Evolutionary conservation across 148 eudicot genomes (phyloP).

Genomic region (Arctostaphylos glauca): DNA sequence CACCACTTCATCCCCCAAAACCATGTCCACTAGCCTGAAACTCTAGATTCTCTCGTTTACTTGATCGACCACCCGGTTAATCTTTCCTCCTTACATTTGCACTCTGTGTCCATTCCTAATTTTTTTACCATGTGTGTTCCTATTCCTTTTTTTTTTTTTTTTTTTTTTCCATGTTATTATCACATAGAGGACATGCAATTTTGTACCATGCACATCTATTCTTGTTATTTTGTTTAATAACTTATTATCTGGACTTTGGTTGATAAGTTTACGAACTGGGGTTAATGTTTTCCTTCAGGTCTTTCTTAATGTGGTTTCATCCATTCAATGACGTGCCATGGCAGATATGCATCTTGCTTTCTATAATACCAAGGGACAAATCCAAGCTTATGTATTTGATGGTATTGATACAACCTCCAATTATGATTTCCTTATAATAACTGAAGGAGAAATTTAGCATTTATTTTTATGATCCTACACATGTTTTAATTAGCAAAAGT

Average conservation of each 20-base stretch:
- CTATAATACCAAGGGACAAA: slow-evolving; percentile 42
- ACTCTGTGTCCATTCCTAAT: no score
- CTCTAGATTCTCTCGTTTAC: no score
- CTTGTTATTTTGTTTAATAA: not conserved
- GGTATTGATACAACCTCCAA: slow-evolving; percentile 19
- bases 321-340: slow-evolving; percentile 44
- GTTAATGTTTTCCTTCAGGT: slow-evolving; percentile 27
- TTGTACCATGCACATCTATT: no score
- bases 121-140: no score
- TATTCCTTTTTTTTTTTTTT: no score
- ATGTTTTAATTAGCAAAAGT: not conserved
- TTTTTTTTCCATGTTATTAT: no score
- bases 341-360: slow-evolving; percentile 39
- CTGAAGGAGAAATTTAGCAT: not conserved
- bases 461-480: not conserved
- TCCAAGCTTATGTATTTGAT: slow-evolving; percentile 47
- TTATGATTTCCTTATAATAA: not conserved
- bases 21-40: no score
- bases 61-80: no score
- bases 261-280: not conserved
- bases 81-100: no score
- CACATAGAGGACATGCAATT: no score
- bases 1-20: no score
- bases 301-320: slow-evolving; percentile 44
- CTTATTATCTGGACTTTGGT: not conserved